These are phyloP conservation scores for barrel medic (Medicago truncatula) DNA, from an alignment of 306 rosid genomes.

Conservation along the genomic window DNA sequence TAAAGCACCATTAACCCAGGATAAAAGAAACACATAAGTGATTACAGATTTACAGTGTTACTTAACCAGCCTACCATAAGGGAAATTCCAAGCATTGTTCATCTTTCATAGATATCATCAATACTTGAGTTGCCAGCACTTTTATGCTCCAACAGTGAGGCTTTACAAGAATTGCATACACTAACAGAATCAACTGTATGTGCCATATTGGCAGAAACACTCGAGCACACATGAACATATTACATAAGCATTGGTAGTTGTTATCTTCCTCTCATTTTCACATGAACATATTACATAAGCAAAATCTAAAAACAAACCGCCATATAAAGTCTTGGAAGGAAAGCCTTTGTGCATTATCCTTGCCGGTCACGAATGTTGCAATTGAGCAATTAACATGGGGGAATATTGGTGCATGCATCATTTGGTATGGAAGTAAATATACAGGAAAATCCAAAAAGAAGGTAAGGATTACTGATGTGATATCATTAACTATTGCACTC, in stretches of 20 bases:
- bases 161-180: background rate
- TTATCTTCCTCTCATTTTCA: background rate
- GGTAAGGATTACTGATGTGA: constrained; percentile 21
- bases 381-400: constrained; percentile 86
- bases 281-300: too few species aligned
- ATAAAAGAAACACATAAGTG: too few species aligned
- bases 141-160: too few species aligned
- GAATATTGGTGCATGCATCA: constrained; percentile 65
- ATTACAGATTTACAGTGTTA: too few species aligned
- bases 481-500: constrained; percentile 13
- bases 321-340: constrained; percentile 71
- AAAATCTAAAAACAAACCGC: constrained; percentile 57
- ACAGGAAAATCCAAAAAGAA: constrained; percentile 31
- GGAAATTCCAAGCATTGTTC: too few species aligned
- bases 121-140: too few species aligned
- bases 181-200: constrained; percentile 8
- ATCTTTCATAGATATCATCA: too few species aligned
- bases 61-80: too few species aligned
- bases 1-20: too few species aligned
- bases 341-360: constrained; percentile 70
- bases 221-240: background rate
- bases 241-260: constrained; percentile 12
- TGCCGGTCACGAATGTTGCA: constrained; percentile 93
- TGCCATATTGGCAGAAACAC: constrained; percentile 19
- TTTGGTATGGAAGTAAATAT: constrained; percentile 36